A percentile compares a stretch with the other conserved stretches of the same genome.
These are phyloP conservation scores for Talaromyces sp. DNA, from an alignment of 2,329 filamentous ascomycete species.

Conservation along the genomic window DNA sequence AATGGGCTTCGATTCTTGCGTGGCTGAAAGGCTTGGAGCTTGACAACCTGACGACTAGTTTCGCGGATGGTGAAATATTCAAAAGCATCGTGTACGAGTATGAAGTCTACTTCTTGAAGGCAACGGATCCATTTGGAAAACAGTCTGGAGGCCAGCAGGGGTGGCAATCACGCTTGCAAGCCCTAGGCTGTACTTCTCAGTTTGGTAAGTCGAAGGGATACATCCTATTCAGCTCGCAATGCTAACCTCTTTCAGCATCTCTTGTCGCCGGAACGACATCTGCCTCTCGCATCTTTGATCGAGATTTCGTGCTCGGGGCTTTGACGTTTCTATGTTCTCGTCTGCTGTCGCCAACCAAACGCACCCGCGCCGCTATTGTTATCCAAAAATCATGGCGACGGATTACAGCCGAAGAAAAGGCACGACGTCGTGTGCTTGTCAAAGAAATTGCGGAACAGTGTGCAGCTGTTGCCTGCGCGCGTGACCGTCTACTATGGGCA, in stretches of 20 bases:
- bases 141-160: background rate
- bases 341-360: constrained; percentile 50
- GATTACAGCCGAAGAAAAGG: constrained; percentile 22
- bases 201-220: constrained; percentile 35
- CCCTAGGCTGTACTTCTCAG: constrained; percentile 42
- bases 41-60: constrained; percentile 56
- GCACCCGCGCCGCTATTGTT: constrained; percentile 48
- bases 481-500: constrained; percentile 42
- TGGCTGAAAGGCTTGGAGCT: constrained; percentile 45
- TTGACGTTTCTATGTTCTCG: constrained; percentile 59
- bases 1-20: constrained; percentile 55
- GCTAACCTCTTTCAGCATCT: constrained; percentile 36
- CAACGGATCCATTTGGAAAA: background rate
- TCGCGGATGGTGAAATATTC: constrained; percentile 54
- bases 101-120: constrained; percentile 39
- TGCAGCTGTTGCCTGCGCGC: constrained; percentile 44
- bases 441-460: constrained; percentile 37
- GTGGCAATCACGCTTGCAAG: constrained; percentile 34
- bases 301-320: constrained; percentile 53
- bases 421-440: constrained; percentile 23
- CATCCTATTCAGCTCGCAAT: background rate
- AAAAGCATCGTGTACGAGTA: constrained; percentile 57
- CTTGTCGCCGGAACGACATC: constrained; percentile 37
- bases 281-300: constrained; percentile 47
- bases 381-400: constrained; percentile 54